Conservation (phyloP, 495 filamentous ascomycete genomes). For the Penicillium malachiteum region DNA sequence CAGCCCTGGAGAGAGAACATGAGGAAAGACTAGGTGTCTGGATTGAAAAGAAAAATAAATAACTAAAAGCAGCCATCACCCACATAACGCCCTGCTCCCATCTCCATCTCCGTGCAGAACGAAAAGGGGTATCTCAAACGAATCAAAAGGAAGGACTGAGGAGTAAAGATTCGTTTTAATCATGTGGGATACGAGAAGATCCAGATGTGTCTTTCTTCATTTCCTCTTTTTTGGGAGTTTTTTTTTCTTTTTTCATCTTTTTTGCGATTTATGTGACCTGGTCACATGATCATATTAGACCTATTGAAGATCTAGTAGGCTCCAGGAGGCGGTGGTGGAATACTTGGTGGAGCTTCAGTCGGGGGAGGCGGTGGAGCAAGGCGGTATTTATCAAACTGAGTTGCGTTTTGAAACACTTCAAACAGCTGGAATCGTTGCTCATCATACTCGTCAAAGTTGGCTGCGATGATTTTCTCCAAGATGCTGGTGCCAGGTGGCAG, state of each 20-base stretch:
- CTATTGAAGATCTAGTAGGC: neutral
- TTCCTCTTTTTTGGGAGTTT: no score
- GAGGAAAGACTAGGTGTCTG: neutral
- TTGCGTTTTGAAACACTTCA: slow-evolving; percentile 41
- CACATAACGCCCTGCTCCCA: neutral
- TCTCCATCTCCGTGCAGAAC: neutral
- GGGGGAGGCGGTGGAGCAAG: slow-evolving; percentile 27
- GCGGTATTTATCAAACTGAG: slow-evolving; percentile 38
- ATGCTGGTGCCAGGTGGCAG: slow-evolving; percentile 45
- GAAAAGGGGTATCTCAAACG: slow-evolving; percentile 17
- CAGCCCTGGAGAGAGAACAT: no score
- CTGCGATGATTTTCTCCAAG: slow-evolving; percentile 63
- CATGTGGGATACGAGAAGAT: neutral
- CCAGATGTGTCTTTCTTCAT: neutral
- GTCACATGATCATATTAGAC: neutral
- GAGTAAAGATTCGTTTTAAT: slow-evolving; percentile 8
- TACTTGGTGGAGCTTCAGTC: neutral
- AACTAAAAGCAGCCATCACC: neutral
- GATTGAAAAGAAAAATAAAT: no score
- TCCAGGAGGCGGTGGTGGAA: neutral
- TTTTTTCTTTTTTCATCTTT: no score
- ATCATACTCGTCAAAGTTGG: slow-evolving; percentile 68
- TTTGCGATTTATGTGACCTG: no score
- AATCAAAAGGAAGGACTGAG: slow-evolving; percentile 6
- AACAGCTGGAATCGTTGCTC: slow-evolving; percentile 58